These are phyloP conservation scores for Pleurotus salmoneostramineus DNA, from an alignment of 768 basidiomycete genomes.

Conservation along the genomic window DNA sequence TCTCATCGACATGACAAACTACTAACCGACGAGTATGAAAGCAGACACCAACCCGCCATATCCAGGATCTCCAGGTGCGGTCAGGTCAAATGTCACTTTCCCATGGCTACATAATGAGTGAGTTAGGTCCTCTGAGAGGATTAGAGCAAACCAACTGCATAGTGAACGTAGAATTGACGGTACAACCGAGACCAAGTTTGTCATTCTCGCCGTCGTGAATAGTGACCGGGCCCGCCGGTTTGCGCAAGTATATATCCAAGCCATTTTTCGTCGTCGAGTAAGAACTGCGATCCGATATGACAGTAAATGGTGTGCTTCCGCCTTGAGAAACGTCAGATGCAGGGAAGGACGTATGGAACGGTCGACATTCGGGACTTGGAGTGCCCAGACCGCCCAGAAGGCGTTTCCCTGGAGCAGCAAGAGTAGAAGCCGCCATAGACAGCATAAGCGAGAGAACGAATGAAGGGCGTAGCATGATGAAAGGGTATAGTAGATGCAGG, in stretches of 20 bases:
- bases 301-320: slow-evolving; percentile 17
- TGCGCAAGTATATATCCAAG: slow-evolving; percentile 26
- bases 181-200: slow-evolving; percentile 31
- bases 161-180: slow-evolving; percentile 39
- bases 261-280: slow-evolving; percentile 16
- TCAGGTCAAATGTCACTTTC: slow-evolving; percentile 28
- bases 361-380: slow-evolving; percentile 15
- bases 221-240: slow-evolving; percentile 23
- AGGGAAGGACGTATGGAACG: slow-evolving; percentile 21
- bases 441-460: not conserved
- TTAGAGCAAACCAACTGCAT: no score
- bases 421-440: not conserved
- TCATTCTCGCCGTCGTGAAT: slow-evolving; percentile 29
- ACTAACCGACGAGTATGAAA: slow-evolving; percentile 33
- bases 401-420: not conserved
- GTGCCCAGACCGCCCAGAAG: no score
- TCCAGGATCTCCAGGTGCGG: slow-evolving; percentile 21
- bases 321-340: slow-evolving; percentile 13
- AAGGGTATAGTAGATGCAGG: no score
- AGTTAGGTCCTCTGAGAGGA: no score
- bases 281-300: slow-evolving; percentile 24
- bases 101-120: slow-evolving; percentile 23
- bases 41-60: slow-evolving; percentile 32
- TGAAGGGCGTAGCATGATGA: not conserved
- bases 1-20: not conserved